Base-by-base conservation (phyloP, 176 grass and related monocot genomes). In the Coix lacrymajobi region DNA sequence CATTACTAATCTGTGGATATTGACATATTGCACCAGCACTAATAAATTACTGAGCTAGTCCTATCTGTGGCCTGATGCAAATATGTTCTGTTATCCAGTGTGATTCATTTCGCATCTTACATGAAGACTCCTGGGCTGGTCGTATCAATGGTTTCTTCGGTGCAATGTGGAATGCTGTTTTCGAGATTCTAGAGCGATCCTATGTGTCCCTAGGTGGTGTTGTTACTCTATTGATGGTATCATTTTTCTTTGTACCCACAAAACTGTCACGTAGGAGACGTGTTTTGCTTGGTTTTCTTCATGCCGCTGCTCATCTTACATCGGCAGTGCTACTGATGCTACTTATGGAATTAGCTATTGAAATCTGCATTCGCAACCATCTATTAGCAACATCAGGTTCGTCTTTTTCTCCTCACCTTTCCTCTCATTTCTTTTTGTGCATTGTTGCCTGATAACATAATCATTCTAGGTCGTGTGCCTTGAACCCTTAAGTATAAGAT, bases 181-280 rank as follows among this genome's bases (percentile, higher is more conserved):
- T 99, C 66, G 92, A 99, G 85, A 99, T 99, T 82, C 66, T 99
- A 34, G 96, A 99, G 58, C 80, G 79, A 28, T 99, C 96, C 38
- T 96, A 93, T 83, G 89, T 99, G 39, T 99, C 96, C 45, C 87
- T 96, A 51, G 69, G 79, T 43, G 93, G 90, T 85, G 85, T 85
- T 75, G 37, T 90, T n/a, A 49, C 85, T 62, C 83, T 99, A 76
- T 83, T 86, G 85, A 60, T 95, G 72, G 89, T 89, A 84, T 92
- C 96, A 77, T 90, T 96, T 89, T 92, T 93, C 82, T 99, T 99
- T 82, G 93, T 99, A 69, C 93, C 96, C 40, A 99, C 96, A 1
- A 99, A 99, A 90, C 58, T 99, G 39, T 96, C 93, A 13, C 92
- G 91, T 62, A 96, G 83, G 75, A 99, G 81, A 30, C 96, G 93